Evolutionary conservation across 1,139 yeast genomes (phyloP), one percentile per base, ranked within the genome.

Genomic region (Blastobotrys indianensis): DNA sequence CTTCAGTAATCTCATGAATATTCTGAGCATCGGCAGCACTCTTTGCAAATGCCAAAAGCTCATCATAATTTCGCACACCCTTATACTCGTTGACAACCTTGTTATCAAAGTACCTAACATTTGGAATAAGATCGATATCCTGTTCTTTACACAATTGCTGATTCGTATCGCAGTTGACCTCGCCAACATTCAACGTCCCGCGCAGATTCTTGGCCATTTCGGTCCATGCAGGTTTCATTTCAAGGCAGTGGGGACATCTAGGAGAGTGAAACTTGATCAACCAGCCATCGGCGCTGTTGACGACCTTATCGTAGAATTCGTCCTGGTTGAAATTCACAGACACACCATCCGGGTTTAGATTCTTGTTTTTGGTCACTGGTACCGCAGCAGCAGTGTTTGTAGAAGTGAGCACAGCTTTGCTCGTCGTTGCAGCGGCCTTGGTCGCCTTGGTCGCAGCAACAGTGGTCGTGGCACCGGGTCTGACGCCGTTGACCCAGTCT

Each of bases 231-330:
- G 68, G 64, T 9, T 57, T 62, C 59, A 67, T 56, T n/a, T 57
- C 57, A 16, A 48, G 52, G 52, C 73, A 68, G 53, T 67, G 68
- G 10, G 67, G 62, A 51, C 73, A 68, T 45, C 59, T 52, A 2
- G 73, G 71, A 1, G 69, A 63, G 50, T 60, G 65, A 51, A 70
- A 69, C 55, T 67, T 66, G 58, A 71, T 54, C 45, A 70, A 55
- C 72, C 73, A 70, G 7, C 68, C 65, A 37, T 65, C 64, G 15
- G 52, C 47, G 30, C 52, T 54, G 20, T 53, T 54, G 4, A 54
- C 50, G 12, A 58, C 59, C 10, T 47, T 47, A 17, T 54, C 45
- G 35, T 52, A 51, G 43, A 59, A 59, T 3, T 51, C 42, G 7
- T 52, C 48, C 30, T 53, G 54, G 31, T 51, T 55, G 11, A 60